phyloP scores from a whole-genome alignment of 495 filamentous ascomycete genomes.

The Hypoxylon fragiforme region DNA sequence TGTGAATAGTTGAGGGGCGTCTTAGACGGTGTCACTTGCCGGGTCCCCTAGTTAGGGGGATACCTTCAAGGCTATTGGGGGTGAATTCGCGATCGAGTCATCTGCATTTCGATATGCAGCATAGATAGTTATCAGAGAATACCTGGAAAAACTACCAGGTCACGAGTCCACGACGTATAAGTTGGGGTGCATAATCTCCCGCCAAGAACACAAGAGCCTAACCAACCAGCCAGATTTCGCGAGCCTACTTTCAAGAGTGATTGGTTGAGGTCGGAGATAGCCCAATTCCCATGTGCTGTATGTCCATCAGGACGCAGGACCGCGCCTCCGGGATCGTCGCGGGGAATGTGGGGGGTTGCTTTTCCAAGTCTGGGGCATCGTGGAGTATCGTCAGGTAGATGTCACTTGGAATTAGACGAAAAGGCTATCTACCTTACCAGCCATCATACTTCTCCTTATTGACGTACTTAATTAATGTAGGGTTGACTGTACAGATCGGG shows the following conservation, averaged over 20 bases:
- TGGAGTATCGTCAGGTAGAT: conserved; percentile 28
- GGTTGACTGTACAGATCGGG: conserved; percentile 13
- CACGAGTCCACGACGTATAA: conserved; percentile 24
- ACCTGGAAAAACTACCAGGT: conserved; percentile 19
- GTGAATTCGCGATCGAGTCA: conserved; percentile 5
- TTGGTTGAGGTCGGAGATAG: conserved; percentile 6
- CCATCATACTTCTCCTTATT: conserved; percentile 13
- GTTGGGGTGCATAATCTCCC: conserved; percentile 27
- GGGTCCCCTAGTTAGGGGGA: conserved; percentile 11
- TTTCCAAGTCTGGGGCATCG: conserved; percentile 23
- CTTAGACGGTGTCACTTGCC: conserved; percentile 27
- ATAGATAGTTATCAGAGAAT: conserved; percentile 9
- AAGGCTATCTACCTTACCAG: background rate
- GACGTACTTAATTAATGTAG: conserved; percentile 19
- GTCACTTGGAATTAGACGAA: background rate
- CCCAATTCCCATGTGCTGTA: conserved; percentile 25
- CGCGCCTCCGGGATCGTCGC: conserved; percentile 34
- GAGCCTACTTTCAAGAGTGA: conserved; percentile 4
- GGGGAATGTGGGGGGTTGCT: conserved; percentile 18
- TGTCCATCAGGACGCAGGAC: conserved; percentile 34
- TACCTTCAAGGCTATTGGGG: background rate
- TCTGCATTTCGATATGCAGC: conserved; percentile 8
- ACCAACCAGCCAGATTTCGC: conserved; percentile 19
- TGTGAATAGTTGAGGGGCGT: conserved; percentile 12
- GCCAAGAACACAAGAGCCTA: conserved; percentile 16